Evolutionary conservation across 2,329 filamentous ascomycete genomes (phyloP).

Genomic region (Cytospora leucostoma): DNA sequence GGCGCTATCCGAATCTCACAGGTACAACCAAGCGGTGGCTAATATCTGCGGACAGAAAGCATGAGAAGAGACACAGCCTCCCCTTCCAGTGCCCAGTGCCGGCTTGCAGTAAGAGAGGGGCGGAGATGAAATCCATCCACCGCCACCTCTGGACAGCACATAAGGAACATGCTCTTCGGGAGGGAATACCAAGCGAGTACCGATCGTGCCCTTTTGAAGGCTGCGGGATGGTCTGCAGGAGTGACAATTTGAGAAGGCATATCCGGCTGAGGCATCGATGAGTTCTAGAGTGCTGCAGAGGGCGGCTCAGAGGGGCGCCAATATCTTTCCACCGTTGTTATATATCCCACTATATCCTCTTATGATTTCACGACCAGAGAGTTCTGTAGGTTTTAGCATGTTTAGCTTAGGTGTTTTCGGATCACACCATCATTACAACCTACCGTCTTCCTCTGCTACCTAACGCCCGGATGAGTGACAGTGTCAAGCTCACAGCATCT

Average conservation of each 20-base stretch:
- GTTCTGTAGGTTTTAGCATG: not conserved
- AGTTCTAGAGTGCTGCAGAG: not conserved
- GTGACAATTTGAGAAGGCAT: not conserved
- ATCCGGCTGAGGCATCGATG: not conserved
- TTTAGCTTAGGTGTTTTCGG: not conserved
- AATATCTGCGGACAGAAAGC: not conserved
- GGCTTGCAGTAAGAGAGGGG: not conserved
- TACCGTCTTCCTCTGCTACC: not conserved
- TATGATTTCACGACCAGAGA: not conserved
- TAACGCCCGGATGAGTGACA: not conserved
- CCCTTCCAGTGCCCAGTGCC: not conserved
- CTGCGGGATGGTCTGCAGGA: not conserved
- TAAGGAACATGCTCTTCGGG: not conserved
- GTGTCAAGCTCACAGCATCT: too few species aligned
- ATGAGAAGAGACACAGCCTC: not conserved
- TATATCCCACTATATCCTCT: not conserved
- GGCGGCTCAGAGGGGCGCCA: not conserved
- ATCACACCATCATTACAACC: not conserved
- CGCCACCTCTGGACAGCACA: not conserved
- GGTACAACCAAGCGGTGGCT: not conserved
- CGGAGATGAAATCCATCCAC: not conserved
- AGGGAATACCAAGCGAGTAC: not conserved
- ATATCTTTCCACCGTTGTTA: not conserved
- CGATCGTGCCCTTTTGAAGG: not conserved
- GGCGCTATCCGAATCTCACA: not conserved